These are phyloP conservation scores for Aspergillus aculeatus DNA, from an alignment of 2,329 filamentous ascomycete genomes.

Conservation along the genomic window DNA sequence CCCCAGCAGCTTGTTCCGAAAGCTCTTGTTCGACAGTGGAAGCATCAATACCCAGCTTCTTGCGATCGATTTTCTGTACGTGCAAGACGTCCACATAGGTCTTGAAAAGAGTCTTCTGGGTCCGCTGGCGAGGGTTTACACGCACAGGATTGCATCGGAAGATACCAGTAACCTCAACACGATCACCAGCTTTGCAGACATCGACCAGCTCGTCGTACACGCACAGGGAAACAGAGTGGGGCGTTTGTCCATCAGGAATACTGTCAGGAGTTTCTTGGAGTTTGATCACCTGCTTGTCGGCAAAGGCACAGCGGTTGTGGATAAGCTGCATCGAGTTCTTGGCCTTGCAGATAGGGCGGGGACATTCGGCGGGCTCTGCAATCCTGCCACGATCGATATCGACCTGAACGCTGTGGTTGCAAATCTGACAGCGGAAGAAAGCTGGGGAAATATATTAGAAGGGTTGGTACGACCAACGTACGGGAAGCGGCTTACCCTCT, in stretches of 20 bases:
- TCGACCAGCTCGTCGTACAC: constrained; percentile 97
- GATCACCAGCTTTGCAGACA: constrained; percentile 95
- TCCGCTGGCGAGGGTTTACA: constrained; percentile 87
- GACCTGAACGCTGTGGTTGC: constrained; percentile 85
- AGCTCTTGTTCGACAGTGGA: constrained; percentile 84
- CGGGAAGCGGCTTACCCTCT: constrained; percentile 53
- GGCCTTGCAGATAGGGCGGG: constrained; percentile 73
- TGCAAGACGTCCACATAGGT: constrained; percentile 95
- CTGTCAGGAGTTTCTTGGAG: constrained; percentile 95
- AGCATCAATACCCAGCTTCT: constrained; percentile 84
- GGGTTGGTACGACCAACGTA: not conserved
- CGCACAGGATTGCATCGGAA: constrained; percentile 93
- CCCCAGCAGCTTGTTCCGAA: constrained; percentile 67
- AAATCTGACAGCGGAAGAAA: constrained; percentile 93
- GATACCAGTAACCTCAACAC: constrained; percentile 92
- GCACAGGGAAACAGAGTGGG: constrained; percentile 93
- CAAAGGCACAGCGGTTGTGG: constrained; percentile 91
- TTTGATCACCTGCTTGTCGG: constrained; percentile 98
- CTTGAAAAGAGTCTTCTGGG: constrained; percentile 94
- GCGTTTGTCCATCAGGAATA: constrained; percentile 92
- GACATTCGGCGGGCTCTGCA: constrained; percentile 86
- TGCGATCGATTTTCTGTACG: constrained; percentile 94
- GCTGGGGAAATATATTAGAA: constrained; percentile 48
- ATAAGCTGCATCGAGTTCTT: constrained; percentile 98
- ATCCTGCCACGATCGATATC: constrained; percentile 96